These are phyloP conservation scores for Metschnikowia dekortorum DNA, from an alignment of 805 yeast genomes.

Conservation along the genomic window DNA sequence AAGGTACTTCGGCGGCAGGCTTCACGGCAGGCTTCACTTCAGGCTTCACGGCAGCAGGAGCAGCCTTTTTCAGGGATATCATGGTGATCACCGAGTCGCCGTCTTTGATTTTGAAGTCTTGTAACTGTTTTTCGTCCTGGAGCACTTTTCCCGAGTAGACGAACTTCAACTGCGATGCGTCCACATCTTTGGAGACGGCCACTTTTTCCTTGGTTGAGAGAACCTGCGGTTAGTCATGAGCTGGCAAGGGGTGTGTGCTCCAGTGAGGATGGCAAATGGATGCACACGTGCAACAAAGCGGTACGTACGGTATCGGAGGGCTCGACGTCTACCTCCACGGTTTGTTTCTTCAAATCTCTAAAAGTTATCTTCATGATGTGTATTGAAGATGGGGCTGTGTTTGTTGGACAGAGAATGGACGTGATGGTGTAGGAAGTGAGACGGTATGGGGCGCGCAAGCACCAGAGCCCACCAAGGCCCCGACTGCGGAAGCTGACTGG, in stretches of 20 bases:
- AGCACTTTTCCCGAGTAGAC: conserved; percentile 91
- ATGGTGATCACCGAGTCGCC: conserved; percentile 89
- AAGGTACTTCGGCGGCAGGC: conserved; percentile 14
- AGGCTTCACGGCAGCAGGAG: conserved; percentile 21
- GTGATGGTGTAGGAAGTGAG: neutral
- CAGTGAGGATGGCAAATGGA: neutral
- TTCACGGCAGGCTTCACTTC: conserved; percentile 15
- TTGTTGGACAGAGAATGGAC: conserved; percentile 1
- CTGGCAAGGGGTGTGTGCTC: neutral
- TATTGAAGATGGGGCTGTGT: neutral
- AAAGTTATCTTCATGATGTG: conserved; percentile 67
- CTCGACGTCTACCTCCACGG: conserved; percentile 75
- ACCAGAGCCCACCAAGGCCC: neutral
- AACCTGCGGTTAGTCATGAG: conserved; percentile 35
- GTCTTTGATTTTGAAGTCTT: conserved; percentile 70
- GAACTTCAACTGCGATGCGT: conserved; percentile 71
- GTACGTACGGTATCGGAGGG: conserved; percentile 57
- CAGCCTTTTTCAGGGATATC: conserved; percentile 52
- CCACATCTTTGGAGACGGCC: conserved; percentile 65
- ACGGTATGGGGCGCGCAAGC: neutral
- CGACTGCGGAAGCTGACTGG: too few relatives aligned
- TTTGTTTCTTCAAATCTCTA: conserved; percentile 91
- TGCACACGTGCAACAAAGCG: neutral
- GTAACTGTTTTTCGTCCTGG: conserved; percentile 74
- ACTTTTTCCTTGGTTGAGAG: conserved; percentile 67